These are phyloP conservation scores for Pholiota microspora DNA, from an alignment of 768 basidiomycete species.

Conservation along the genomic window DNA sequence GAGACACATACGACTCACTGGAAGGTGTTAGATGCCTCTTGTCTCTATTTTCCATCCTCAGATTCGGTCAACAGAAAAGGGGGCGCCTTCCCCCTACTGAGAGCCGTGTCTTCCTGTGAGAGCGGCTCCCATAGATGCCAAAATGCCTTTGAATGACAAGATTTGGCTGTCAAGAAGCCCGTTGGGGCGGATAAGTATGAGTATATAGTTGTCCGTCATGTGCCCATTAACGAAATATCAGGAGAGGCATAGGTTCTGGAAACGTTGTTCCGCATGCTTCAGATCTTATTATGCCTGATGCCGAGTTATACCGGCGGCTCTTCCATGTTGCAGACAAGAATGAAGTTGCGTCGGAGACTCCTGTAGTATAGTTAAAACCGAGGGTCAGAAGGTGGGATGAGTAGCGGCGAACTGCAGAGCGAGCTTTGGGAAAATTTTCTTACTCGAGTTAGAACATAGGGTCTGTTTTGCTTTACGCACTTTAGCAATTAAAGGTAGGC, in stretches of 20 bases:
- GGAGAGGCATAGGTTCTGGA: neutral
- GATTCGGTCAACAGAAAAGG: no score
- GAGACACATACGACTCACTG: slow-evolving; percentile 24
- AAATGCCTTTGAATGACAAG: neutral
- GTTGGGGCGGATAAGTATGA: neutral
- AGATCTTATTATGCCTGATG: neutral
- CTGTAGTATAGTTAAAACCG: neutral
- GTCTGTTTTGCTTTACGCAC: neutral
- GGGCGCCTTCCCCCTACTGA: no score
- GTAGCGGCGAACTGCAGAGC: neutral
- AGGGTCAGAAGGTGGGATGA: neutral
- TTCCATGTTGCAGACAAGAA: neutral
- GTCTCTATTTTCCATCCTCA: no score
- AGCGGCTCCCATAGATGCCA: neutral
- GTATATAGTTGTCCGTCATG: slow-evolving; percentile 11
- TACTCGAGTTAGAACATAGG: neutral
- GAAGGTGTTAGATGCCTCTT: slow-evolving; percentile 49
- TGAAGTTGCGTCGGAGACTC: neutral
- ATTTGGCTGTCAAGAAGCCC: neutral
- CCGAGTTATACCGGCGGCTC: no score
- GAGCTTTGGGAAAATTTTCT: neutral
- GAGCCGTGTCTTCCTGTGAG: no score
- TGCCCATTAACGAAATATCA: neutral
- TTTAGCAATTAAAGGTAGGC: neutral
- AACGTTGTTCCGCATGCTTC: neutral